phyloP scores from a whole-genome alignment of 2,329 filamentous ascomycete genomes.

The Fusarium avenaceum region DNA sequence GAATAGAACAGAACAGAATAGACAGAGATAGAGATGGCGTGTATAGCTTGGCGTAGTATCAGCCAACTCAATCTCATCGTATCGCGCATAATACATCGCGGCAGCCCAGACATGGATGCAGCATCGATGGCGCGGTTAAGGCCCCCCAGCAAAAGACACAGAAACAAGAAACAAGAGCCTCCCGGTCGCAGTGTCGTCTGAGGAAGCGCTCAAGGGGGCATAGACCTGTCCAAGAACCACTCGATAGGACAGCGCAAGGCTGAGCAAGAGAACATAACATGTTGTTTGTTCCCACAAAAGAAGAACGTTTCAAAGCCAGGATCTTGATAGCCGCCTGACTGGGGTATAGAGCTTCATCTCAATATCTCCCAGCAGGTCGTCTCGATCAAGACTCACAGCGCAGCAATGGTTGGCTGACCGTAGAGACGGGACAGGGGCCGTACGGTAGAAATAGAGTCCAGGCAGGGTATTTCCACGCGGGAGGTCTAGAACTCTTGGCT shows the following conservation, averaged over 20 bases:
- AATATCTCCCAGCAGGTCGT: conserved; percentile 14
- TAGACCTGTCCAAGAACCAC: conserved; percentile 13
- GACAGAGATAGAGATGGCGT: conserved; percentile 6
- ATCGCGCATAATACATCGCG: conserved; percentile 37
- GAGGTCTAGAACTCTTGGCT: conserved; percentile 20
- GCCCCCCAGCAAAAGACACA: background rate
- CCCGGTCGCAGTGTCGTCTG: conserved; percentile 33
- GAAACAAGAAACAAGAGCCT: conserved; percentile 20
- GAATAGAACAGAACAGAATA: background rate
- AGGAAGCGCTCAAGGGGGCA: conserved; percentile 38
- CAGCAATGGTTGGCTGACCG: conserved; percentile 26
- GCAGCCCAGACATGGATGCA: conserved; percentile 22
- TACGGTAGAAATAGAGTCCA: conserved; percentile 8
- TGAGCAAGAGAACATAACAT: conserved; percentile 3
- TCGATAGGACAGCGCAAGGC: conserved; percentile 12
- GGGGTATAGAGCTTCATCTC: conserved; percentile 19
- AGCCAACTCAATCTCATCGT: conserved; percentile 34
- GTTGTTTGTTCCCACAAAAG: conserved; percentile 11
- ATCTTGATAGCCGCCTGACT: conserved; percentile 45
- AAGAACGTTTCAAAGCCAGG: conserved; percentile 36
- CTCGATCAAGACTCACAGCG: conserved; percentile 26
- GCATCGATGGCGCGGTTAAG: conserved; percentile 26
- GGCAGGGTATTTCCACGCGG: conserved; percentile 8
- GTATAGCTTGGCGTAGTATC: conserved; percentile 26
- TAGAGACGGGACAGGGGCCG: conserved; percentile 11